A percentile compares a stretch with the other conserved stretches of the same genome.
phyloP scores from a whole-genome alignment of 2,329 filamentous ascomycete genomes.

The Fusarium tricinctum region DNA sequence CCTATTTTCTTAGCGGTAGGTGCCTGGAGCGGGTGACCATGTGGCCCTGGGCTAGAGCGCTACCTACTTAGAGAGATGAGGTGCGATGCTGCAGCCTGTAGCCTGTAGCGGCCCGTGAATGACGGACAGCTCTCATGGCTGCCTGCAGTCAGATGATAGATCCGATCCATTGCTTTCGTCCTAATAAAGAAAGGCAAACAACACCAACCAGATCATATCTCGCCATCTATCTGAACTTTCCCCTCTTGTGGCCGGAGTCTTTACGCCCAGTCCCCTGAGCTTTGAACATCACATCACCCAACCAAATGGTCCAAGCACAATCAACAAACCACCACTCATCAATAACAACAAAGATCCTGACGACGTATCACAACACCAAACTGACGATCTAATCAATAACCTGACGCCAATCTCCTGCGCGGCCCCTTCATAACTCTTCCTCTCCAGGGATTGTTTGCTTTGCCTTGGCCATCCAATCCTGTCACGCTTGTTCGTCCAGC shows the following conservation, averaged over 20 bases:
- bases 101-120: slow-evolving; percentile 40
- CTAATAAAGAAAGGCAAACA: slow-evolving; percentile 14
- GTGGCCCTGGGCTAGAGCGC: slow-evolving; percentile 12
- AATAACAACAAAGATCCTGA: slow-evolving; percentile 25
- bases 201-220: neutral
- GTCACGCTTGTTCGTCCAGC: neutral
- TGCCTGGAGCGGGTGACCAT: slow-evolving; percentile 38
- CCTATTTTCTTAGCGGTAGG: slow-evolving; percentile 22
- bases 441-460: neutral
- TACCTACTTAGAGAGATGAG: slow-evolving; percentile 10
- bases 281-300: slow-evolving; percentile 32
- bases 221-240: too few relatives aligned
- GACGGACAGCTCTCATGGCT: slow-evolving; percentile 22
- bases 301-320: slow-evolving; percentile 38
- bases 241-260: slow-evolving; percentile 8
- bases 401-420: slow-evolving; percentile 3
- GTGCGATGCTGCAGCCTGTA: slow-evolving; percentile 27
- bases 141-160: slow-evolving; percentile 23
- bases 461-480: slow-evolving; percentile 4
- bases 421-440: slow-evolving; percentile 3
- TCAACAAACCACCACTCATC: slow-evolving; percentile 30
- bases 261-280: slow-evolving; percentile 11
- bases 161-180: slow-evolving; percentile 24
- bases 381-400: slow-evolving; percentile 5
- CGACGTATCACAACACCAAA: slow-evolving; percentile 1